Conservation (phyloP, 257 asterid species). For the Solanum paucissectum region DNA sequence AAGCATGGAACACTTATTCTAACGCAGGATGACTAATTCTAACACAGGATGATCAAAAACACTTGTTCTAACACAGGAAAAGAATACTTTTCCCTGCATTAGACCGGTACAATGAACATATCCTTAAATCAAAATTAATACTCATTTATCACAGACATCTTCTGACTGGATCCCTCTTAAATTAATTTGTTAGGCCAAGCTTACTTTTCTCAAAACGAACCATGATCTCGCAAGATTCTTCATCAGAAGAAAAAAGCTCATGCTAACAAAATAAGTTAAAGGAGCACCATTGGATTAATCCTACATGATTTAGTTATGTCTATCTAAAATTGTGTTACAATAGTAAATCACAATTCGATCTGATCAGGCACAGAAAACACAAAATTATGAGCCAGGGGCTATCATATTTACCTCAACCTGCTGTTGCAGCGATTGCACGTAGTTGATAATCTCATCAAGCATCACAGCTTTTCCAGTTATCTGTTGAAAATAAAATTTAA, state of each 20-base stretch:
- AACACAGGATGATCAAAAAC: neutral
- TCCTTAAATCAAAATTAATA: neutral
- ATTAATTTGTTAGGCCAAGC: neutral
- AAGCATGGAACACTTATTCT: neutral
- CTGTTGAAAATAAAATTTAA: slow-evolving; percentile 15
- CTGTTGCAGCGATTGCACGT: slow-evolving; percentile 88
- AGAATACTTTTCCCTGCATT: neutral
- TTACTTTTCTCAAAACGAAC: neutral
- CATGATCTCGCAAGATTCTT: neutral
- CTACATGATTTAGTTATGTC: neutral
- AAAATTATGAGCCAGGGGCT: neutral
- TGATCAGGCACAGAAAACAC: neutral
- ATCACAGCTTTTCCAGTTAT: slow-evolving; percentile 96
- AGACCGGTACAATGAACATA: neutral
- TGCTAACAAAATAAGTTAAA: neutral
- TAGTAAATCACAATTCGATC: neutral
- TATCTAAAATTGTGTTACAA: neutral
- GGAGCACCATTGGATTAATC: neutral
- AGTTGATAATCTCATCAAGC: slow-evolving; percentile 98
- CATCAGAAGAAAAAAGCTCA: neutral
- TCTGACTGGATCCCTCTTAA: neutral
- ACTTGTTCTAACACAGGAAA: neutral
- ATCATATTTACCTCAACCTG: slow-evolving; percentile 73
- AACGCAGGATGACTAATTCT: neutral
- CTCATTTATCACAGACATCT: neutral